phyloP scores from a whole-genome alignment of 257 asterid genomes.

The Rubia yunnanensis region DNA sequence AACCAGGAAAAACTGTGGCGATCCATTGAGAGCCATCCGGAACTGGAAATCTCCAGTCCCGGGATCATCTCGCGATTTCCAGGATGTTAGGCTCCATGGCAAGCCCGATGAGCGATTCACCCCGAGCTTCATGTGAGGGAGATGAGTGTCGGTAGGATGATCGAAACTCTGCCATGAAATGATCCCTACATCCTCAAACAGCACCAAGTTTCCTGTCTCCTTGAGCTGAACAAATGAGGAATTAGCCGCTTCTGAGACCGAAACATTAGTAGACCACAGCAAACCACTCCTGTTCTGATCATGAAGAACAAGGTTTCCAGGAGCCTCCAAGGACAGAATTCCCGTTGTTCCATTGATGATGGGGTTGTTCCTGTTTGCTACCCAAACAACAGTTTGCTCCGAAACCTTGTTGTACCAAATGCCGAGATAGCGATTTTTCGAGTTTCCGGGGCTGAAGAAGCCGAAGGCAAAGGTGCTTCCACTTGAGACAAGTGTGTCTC shows the following conservation, averaged over 20 bases:
- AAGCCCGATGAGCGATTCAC: conserved; percentile 21
- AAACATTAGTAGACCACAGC: conserved; percentile 30
- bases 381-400: conserved; percentile 32
- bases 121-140: conserved; percentile 38
- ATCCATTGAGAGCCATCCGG: conserved; percentile 27
- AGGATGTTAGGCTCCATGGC: conserved; percentile 24
- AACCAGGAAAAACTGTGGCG: conserved; percentile 14
- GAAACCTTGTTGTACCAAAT: conserved; percentile 31
- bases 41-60: conserved; percentile 20
- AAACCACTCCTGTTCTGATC: conserved; percentile 4
- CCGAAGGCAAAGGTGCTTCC: conserved; percentile 22
- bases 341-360: conserved; percentile 17
- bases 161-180: conserved; percentile 48
- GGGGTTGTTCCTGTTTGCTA: conserved; percentile 28
- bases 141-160: conserved; percentile 36
- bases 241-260: background rate
- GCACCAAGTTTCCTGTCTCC: conserved; percentile 37
- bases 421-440: conserved; percentile 21
- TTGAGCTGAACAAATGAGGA: conserved; percentile 16
- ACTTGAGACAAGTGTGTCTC: conserved; percentile 22
- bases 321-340: conserved; percentile 16
- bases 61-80: conserved; percentile 40
- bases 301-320: conserved; percentile 31
- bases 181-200: conserved; percentile 20
- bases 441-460: conserved; percentile 32